Base-by-base conservation (phyloP, 1,284 basidiomycete genomes). In the Puccinia triticina region DNA sequence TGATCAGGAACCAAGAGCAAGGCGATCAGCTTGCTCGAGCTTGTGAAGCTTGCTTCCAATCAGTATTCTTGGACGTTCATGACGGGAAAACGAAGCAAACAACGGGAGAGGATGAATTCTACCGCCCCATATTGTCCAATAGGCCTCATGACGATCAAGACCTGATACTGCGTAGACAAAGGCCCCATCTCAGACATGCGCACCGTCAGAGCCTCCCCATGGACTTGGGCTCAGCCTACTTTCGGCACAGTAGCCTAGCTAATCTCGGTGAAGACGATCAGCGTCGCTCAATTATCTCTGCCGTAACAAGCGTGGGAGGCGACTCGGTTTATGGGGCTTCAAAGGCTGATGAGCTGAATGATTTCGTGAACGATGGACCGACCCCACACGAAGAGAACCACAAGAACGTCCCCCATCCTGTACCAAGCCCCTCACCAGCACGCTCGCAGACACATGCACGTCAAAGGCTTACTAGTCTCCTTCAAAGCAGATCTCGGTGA, bases 201-300 rank as follows among this genome's bases (percentile, higher is more conserved):
- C 77, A 78, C 50, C 77, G 77, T 34, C 77, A 78, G 50, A 78
- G 77, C 29, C 77, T 78, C 12, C 77, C 77, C 23, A 78, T 78
- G 29, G 77, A 78, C 34, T 48, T 78, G 66, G 77, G 66, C 55
- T 78, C 77, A 18, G 72, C 50, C 3, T 37, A 57, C 53, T 74
- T 74, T 40, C 72, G 72, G 32, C 72, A 74, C 32, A 74, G 72
- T 21, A 66, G 64, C n/a, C 34, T 74, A 11, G 53, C 48, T 32
- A 53, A 53, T 74, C 34, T 74, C 34, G 34, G 29, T 37, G 16
- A 74, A 16, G 72, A 74, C 16, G 72, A 74, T 16, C 72, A 53
- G 34, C 72, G 50, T 5, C 72, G 53, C 8, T 57, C 53, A 14
- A 57, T 74, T 26, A 16, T 74, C 5, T 74, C 72, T 23, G 11